A percentile compares a stretch with the other conserved stretches of the same genome.
Evolutionary conservation across 139 green algal genomes (phyloP).

Genomic region (Chlamydomonas incerta): DNA sequence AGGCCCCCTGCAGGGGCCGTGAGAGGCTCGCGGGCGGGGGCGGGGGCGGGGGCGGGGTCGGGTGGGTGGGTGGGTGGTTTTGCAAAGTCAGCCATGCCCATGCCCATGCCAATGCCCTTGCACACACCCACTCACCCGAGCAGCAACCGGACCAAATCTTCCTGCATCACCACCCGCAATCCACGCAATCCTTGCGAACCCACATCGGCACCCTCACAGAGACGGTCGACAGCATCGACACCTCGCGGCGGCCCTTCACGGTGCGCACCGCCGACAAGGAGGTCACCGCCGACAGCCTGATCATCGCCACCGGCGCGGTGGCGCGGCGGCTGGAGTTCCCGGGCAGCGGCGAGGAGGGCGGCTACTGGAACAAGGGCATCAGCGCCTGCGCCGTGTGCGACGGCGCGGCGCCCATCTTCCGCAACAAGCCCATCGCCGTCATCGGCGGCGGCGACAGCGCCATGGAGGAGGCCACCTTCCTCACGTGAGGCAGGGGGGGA

Average conservation of each 20-base stretch:
- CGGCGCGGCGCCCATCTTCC: conserved; percentile 91
- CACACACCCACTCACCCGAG: too few species aligned
- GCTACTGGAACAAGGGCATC: conserved; percentile 83
- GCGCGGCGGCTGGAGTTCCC: conserved; percentile 55
- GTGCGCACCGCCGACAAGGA: conserved; percentile 36
- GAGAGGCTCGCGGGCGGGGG: too few species aligned
- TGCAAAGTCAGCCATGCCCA: too few species aligned
- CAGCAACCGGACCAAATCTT: too few species aligned
- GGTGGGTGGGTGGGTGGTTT: too few species aligned
- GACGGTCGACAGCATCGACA: conserved; percentile 47
- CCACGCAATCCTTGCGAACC: too few species aligned
- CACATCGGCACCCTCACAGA: too few species aligned
- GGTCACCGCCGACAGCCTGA: conserved; percentile 66
- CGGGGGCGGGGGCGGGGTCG: too few species aligned
- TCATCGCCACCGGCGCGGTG: conserved; percentile 73
- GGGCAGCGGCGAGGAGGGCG: conserved; percentile 53
- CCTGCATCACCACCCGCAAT: too few species aligned
- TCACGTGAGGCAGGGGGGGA: conserved; percentile 62
- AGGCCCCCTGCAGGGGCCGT: too few species aligned
- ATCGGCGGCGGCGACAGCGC: conserved; percentile 69
- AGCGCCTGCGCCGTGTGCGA: conserved; percentile 85
- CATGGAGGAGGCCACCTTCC: conserved; percentile 84
- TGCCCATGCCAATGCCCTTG: too few species aligned
- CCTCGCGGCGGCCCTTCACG: conserved; percentile 52
- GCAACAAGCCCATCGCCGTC: conserved; percentile 84